Conservation (phyloP, 176 grass and related monocot species). For the Thinopyrum elongatum region DNA sequence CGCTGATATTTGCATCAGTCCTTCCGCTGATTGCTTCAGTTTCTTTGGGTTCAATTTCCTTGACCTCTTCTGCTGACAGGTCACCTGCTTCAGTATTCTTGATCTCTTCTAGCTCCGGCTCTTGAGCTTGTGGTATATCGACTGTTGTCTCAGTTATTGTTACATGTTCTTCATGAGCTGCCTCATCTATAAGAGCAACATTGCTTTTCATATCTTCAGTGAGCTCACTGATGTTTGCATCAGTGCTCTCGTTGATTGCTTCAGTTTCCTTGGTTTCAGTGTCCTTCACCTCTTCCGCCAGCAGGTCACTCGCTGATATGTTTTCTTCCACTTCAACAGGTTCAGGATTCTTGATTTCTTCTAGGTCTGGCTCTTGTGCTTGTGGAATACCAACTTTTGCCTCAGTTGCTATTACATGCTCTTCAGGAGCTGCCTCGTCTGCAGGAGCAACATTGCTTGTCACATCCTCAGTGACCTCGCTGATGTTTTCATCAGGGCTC, state of each 20-base stretch:
- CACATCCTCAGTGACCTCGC: conserved; percentile 9
- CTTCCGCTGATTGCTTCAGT: conserved; percentile 1
- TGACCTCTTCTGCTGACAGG: conserved; percentile 12
- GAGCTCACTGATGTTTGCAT: neutral
- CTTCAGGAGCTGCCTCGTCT: conserved; percentile 5
- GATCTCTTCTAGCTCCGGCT: conserved; percentile 29
- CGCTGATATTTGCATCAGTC: neutral
- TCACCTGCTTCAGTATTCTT: conserved; percentile 5
- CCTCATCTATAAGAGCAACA: neutral
- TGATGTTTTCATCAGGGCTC: neutral
- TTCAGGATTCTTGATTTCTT: conserved; percentile 31
- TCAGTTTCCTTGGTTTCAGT: conserved; percentile 27
- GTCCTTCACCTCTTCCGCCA: neutral
- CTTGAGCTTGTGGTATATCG: neutral
- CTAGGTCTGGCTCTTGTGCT: conserved; percentile 14
- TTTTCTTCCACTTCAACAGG: conserved; percentile 14
- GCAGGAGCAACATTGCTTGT: conserved; percentile 5
- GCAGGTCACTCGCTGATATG: neutral
- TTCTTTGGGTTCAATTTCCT: conserved; percentile 29
- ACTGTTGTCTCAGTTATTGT: neutral
- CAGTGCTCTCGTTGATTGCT: conserved; percentile 6
- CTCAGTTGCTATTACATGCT: conserved; percentile 3
- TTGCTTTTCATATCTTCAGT: neutral
- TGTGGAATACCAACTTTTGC: neutral
- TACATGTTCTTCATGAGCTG: neutral